Evolutionary conservation across 2,329 filamentous ascomycete genomes (phyloP).

Genomic region (Fusarium tupiense): DNA sequence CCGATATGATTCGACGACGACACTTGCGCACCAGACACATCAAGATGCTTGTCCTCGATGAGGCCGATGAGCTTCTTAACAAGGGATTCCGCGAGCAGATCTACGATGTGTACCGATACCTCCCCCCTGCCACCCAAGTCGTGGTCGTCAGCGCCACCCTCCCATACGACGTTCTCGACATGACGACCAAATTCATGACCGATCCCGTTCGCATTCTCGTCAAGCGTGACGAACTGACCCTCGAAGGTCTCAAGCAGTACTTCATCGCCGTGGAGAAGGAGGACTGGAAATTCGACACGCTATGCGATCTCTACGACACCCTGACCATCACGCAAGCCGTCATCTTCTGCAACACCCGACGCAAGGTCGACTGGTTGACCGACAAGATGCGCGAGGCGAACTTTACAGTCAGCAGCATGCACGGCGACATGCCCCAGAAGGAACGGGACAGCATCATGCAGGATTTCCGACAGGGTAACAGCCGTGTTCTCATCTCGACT

Average conservation of each 20-base stretch:
- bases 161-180: constrained; percentile 96
- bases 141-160: constrained; percentile 97
- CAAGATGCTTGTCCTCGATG: constrained; percentile 71
- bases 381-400: constrained; percentile 99
- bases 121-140: constrained; percentile 97
- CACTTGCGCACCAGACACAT: constrained; percentile 68
- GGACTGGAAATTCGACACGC: constrained; percentile 99
- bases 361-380: constrained; percentile 99
- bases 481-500: constrained; percentile 93
- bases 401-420: constrained; percentile 98
- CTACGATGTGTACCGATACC: constrained; percentile 97
- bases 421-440: constrained; percentile 98
- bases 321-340: constrained; percentile 98
- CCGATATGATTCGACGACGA: constrained; percentile 70
- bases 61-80: constrained; percentile 77
- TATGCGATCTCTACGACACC: constrained; percentile 98
- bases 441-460: constrained; percentile 99
- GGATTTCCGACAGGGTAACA: constrained; percentile 97
- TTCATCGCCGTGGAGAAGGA: constrained; percentile 99
- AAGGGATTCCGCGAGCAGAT: constrained; percentile 98
- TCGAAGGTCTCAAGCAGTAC: constrained; percentile 98
- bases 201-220: constrained; percentile 96
- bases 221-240: constrained; percentile 97
- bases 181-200: constrained; percentile 99
- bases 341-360: constrained; percentile 98